Conservation (phyloP, 192 early-diverging fungal genomes). For the Obelidium mucronatum region DNA sequence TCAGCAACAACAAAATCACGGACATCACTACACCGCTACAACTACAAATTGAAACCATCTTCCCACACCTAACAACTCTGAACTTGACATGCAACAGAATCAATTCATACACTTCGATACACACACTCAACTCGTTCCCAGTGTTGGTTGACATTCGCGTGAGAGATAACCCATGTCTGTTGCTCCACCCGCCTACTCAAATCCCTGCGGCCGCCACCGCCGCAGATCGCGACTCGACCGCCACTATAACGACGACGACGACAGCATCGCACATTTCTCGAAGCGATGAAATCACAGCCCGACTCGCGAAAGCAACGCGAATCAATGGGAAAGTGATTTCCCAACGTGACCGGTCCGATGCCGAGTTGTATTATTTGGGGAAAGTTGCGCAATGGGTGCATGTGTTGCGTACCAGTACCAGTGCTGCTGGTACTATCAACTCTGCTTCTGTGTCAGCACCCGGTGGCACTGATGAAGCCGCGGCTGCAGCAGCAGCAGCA, state of each 20-base stretch:
- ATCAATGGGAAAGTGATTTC: slow-evolving; percentile 45
- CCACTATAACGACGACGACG: background rate
- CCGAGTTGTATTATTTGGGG: slow-evolving; percentile 50
- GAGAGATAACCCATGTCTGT: slow-evolving; percentile 46
- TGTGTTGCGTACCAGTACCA: background rate
- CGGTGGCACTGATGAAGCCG: background rate
- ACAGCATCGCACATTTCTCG: background rate
- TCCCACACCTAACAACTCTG: too few relatives aligned
- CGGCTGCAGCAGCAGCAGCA: background rate
- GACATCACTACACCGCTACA: too few relatives aligned
- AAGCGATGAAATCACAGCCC: slow-evolving; percentile 33
- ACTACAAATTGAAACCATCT: too few relatives aligned
- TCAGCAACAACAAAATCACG: too few relatives aligned
- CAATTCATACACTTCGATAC: slow-evolving; percentile 35
- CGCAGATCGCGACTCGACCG: too few relatives aligned
- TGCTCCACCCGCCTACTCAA: background rate
- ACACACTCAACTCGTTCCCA: slow-evolving; percentile 48
- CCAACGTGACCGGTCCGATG: slow-evolving; percentile 35
- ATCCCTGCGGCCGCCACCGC: too few relatives aligned
- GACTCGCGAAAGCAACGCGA: slow-evolving; percentile 33
- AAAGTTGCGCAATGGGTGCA: slow-evolving; percentile 30
- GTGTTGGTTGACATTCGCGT: slow-evolving; percentile 43
- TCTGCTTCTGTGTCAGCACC: background rate
- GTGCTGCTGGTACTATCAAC: background rate
- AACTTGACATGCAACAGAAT: too few relatives aligned